Evolutionary conservation across 2,329 filamentous ascomycete genomes (phyloP).

Genomic region (Purpureocillium lavendulum): DNA sequence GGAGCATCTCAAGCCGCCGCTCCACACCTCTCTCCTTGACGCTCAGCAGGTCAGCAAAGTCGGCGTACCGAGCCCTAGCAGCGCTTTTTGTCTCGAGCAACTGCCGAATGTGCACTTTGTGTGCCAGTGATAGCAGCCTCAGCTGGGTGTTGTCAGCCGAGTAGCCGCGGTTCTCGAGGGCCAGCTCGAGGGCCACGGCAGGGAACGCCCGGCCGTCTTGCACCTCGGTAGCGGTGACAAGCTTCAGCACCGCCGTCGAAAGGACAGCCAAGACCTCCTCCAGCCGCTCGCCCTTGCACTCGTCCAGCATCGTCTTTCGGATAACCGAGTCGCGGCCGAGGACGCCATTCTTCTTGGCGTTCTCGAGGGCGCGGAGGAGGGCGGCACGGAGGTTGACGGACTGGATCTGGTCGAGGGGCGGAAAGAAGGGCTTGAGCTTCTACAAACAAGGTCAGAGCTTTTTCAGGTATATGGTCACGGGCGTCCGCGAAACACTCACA

Average conservation of each 20-base stretch:
- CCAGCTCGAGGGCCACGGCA: conserved; percentile 44
- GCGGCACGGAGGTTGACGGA: conserved; percentile 84
- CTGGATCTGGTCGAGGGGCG: conserved; percentile 80
- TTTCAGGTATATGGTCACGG: too few species aligned
- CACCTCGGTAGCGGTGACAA: conserved; percentile 41
- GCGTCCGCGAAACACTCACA: conserved; percentile 34
- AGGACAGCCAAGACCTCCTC: conserved; percentile 81
- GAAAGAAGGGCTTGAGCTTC: conserved; percentile 88
- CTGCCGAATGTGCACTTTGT: conserved; percentile 58
- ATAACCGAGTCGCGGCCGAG: conserved; percentile 73
- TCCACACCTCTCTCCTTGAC: conserved; percentile 52
- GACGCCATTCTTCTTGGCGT: conserved; percentile 78
- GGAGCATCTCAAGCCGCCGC: conserved; percentile 40
- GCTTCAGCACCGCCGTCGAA: conserved; percentile 74
- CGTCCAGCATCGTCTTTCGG: conserved; percentile 92
- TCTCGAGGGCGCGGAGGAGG: conserved; percentile 71
- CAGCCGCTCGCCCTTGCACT: conserved; percentile 86
- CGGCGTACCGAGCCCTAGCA: conserved; percentile 47
- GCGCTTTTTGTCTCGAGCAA: conserved; percentile 52
- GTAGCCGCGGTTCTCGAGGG: conserved; percentile 52
- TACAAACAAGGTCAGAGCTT: conserved; percentile 29
- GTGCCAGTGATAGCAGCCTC: conserved; percentile 61
- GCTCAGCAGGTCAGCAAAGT: conserved; percentile 58
- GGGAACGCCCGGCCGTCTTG: conserved; percentile 29
- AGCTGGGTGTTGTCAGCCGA: conserved; percentile 46